Evolutionary conservation across 2,329 filamentous ascomycete genomes (phyloP), one percentile per base, ranked within the genome.

Genomic region (Botryotinia narcissicola): DNA sequence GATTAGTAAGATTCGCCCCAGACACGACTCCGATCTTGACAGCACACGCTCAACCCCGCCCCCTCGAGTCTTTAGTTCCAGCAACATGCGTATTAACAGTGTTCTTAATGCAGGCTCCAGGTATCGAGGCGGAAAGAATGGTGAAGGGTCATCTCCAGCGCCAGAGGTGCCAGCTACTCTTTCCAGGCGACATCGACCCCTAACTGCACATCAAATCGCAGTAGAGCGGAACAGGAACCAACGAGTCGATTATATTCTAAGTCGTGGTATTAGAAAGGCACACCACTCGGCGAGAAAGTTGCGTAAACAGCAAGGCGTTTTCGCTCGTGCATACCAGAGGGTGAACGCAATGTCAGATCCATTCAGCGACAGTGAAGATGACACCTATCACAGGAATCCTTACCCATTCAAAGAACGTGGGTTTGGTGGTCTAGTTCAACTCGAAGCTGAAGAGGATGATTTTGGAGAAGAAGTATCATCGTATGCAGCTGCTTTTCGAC

Each of bases 121-220:
- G 66, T 75, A 85, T 44, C 84, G 85, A 2, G 85, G 84, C 9
- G 83, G 90, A 60, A 90, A 89, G 79, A 85, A 89, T 37, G 84
- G 88, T 42, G 89, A 91, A 74, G 87, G 84, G 25, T 90, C 89
- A 0, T 91, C 89, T 2, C 89, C 89, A 10, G 87, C 86, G 32
- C 84, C 87, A 22, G 89, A 90, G 48, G 81, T 83, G 51, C 76
- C 74, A 48, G 75, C 74, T 78, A 81, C 68, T 76, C 63, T 77
- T 32, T 84, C 85, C 32, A 84, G 88, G 73, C 91, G 94, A 80
- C 90, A 91, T 14, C 88, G 93, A 1, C 93, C 93, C 4, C 88
- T 93, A 0, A 96, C 93, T 0, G 92, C 92, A 51, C 93, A 96
- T 81, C 93, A 96, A 82, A 85, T 94, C 57, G 93, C 93, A 0